Evolutionary conservation across 371 early-diverging fungal species (phyloP).

Genomic region (Sanchytrium tribonematis): DNA sequence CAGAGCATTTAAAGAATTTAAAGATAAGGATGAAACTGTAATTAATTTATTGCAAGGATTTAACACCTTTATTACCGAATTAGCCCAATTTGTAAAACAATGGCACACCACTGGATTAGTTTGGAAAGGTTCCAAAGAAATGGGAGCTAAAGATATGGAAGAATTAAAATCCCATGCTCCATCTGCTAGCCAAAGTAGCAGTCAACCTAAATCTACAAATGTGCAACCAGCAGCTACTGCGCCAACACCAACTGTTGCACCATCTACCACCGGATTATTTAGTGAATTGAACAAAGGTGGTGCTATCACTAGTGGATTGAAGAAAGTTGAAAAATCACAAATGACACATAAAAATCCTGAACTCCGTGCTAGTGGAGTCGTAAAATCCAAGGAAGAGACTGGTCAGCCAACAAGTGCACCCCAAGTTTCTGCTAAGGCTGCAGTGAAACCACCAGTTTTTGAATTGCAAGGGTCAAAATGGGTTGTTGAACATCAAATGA

Average conservation of each 20-base stretch:
- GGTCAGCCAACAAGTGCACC: not conserved
- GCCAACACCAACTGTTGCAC: conserved; percentile 21
- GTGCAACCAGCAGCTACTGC: conserved; percentile 16
- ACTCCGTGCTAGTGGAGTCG: conserved; percentile 33
- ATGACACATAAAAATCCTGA: conserved; percentile 92
- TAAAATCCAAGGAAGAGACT: conserved; percentile 9
- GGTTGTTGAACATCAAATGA: conserved; percentile 29
- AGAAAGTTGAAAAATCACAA: conserved; percentile 70
- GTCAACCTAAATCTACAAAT: conserved; percentile 10
- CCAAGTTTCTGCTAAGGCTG: conserved; percentile 18
- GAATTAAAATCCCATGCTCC: not conserved
- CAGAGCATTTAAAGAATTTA: conserved; percentile 59
- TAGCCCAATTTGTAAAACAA: conserved; percentile 57
- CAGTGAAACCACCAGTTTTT: conserved; percentile 46
- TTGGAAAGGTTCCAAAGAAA: conserved; percentile 64
- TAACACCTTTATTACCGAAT: too few relatives aligned
- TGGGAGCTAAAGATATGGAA: too few relatives aligned
- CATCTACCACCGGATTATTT: conserved; percentile 33
- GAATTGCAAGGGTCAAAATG: conserved; percentile 69
- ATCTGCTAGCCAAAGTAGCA: conserved; percentile 8
- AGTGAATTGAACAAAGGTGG: conserved; percentile 56
- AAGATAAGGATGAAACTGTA: conserved; percentile 36
- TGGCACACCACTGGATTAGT: conserved; percentile 59
- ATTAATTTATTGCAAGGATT: conserved; percentile 1
- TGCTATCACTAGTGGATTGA: conserved; percentile 42